phyloP scores from a whole-genome alignment of 257 asterid genomes.

The Capsicum chinense region DNA sequence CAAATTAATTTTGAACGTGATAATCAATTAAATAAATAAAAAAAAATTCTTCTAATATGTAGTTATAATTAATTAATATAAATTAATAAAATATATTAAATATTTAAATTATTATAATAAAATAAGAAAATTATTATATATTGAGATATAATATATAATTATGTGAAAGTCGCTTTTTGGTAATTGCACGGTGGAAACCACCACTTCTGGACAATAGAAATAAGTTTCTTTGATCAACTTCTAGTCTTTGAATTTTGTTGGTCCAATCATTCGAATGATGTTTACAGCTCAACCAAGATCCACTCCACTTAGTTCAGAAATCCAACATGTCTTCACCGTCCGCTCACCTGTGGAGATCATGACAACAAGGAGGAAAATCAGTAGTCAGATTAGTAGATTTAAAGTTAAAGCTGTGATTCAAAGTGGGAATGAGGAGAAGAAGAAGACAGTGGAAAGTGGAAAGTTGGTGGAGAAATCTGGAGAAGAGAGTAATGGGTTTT shows the following conservation, averaged over 20 bases:
- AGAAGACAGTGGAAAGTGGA: conserved; percentile 52
- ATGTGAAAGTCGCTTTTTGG: no score
- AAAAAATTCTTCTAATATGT: no score
- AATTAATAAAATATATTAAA: no score
- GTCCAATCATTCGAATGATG: conserved; percentile 36
- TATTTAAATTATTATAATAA: no score
- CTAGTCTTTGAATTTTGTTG: not conserved
- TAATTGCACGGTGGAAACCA: no score
- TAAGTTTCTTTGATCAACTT: not conserved
- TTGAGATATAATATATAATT: no score
- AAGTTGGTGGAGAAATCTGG: not conserved
- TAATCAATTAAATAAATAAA: no score
- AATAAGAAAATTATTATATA: no score
- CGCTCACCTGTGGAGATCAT: conserved; percentile 41
- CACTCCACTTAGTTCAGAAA: conserved; percentile 39
- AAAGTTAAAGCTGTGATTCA: conserved; percentile 65
- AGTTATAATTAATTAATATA: no score
- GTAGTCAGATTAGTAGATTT: conserved; percentile 30
- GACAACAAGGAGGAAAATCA: conserved; percentile 27
- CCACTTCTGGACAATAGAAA: no score
- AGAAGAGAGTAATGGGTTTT: conserved; percentile 46
- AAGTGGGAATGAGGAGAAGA: conserved; percentile 69
- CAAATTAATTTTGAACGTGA: no score
- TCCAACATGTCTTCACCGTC: conserved; percentile 38
- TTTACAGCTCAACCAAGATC: conserved; percentile 64